Evolutionary conservation across 176 grass and related monocot species (phyloP).

Genomic region (Oryza coarctata): DNA sequence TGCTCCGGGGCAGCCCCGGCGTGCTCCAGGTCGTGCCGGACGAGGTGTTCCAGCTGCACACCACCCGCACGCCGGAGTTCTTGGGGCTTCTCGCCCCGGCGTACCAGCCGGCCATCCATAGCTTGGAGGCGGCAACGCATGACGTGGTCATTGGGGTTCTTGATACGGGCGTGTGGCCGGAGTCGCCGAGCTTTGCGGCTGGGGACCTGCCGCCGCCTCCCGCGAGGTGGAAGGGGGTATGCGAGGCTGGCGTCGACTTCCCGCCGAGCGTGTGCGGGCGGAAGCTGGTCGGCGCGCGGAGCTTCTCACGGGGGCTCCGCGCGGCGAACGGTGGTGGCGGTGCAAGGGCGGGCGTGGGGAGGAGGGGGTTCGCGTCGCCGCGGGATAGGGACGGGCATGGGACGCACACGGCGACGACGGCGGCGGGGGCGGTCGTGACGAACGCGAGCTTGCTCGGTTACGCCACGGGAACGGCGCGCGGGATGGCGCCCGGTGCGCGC

Average conservation of each 20-base stretch:
- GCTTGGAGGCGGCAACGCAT: slow-evolving; percentile 57
- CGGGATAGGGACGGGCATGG: slow-evolving; percentile 90
- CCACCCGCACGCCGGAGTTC: slow-evolving; percentile 83
- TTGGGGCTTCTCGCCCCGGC: slow-evolving; percentile 55
- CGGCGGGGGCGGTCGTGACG: slow-evolving; percentile 56
- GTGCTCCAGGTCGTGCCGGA: slow-evolving; percentile 74
- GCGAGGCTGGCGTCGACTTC: slow-evolving; percentile 90
- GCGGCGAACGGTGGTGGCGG: slow-evolving; percentile 35
- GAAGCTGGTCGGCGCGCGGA: slow-evolving; percentile 84
- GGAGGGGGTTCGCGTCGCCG: slow-evolving; percentile 50
- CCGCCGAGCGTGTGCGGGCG: slow-evolving; percentile 57
- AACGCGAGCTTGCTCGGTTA: slow-evolving; percentile 95
- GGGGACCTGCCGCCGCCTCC: slow-evolving; percentile 57
- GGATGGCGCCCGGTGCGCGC: slow-evolving; percentile 77
- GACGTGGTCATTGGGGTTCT: slow-evolving; percentile 87
- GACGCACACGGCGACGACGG: slow-evolving; percentile 87
- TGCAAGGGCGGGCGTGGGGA: not conserved
- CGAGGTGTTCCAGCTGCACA: slow-evolving; percentile 61
- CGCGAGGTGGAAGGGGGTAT: slow-evolving; percentile 65
- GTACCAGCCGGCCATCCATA: slow-evolving; percentile 44
- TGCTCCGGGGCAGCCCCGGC: slow-evolving; percentile 62
- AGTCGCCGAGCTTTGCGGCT: slow-evolving; percentile 64
- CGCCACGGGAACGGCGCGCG: slow-evolving; percentile 78
- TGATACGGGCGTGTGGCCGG: slow-evolving; percentile 93
- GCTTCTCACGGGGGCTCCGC: slow-evolving; percentile 80